Evolutionary conservation across 2,329 filamentous ascomycete species (phyloP).

Genomic region (Aspergillus sclerotialis): DNA sequence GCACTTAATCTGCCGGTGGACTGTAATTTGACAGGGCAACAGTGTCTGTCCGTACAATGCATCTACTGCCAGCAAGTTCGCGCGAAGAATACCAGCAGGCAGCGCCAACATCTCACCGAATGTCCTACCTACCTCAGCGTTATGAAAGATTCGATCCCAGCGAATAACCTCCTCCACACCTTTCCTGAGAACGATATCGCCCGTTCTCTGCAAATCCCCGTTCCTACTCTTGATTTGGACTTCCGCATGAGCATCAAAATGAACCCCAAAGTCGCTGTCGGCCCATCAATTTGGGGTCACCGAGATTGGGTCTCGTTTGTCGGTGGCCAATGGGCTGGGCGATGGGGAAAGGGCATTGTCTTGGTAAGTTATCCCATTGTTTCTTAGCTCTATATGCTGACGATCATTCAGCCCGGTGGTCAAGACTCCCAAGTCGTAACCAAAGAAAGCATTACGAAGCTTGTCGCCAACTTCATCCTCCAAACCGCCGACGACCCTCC

Average conservation of each 20-base stretch:
- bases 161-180: conserved; percentile 45
- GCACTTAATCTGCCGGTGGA: neutral
- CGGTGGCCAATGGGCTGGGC: conserved; percentile 46
- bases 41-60: conserved; percentile 44
- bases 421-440: conserved; percentile 45
- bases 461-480: conserved; percentile 41
- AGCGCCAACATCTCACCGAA: conserved; percentile 44
- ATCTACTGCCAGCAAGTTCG: conserved; percentile 46
- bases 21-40: conserved; percentile 6
- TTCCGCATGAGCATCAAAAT: conserved; percentile 49
- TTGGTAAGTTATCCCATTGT: conserved; percentile 32
- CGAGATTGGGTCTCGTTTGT: conserved; percentile 46
- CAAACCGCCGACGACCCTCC: conserved; percentile 46
- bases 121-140: conserved; percentile 45
- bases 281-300: conserved; percentile 42
- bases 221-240: conserved; percentile 43
- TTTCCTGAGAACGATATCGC: conserved; percentile 45
- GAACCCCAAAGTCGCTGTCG: conserved; percentile 44
- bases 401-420: conserved; percentile 36
- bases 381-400: conserved; percentile 7
- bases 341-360: conserved; percentile 47
- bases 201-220: conserved; percentile 41
- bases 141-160: conserved; percentile 47
- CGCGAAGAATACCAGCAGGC: conserved; percentile 45
- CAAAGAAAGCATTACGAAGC: conserved; percentile 40